Percentiles rank a stretch among this genome's conserved stretches.
Evolutionary conservation across 768 basidiomycete genomes (phyloP).

Genomic region (Naganishia friedmannii): DNA sequence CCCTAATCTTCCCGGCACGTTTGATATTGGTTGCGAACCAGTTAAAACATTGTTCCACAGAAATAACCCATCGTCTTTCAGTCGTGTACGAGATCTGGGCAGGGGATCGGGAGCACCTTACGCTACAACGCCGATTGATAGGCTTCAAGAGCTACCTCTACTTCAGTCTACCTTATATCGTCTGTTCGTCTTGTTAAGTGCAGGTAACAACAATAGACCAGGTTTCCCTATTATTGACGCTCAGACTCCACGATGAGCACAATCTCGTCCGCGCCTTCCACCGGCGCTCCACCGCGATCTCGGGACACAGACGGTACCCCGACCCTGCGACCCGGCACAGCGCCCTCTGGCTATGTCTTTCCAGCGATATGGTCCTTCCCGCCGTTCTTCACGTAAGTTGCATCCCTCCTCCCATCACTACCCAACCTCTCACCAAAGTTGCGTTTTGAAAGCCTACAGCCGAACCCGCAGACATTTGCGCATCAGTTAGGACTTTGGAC

Average conservation of each 20-base stretch:
- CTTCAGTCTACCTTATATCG: no score
- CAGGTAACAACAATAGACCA: no score
- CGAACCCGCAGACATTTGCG: constrained; percentile 51
- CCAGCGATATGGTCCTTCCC: constrained; percentile 54
- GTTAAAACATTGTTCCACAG: no score
- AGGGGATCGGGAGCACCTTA: no score
- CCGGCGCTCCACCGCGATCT: neutral
- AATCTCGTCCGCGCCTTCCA: neutral
- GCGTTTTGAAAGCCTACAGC: constrained; percentile 47
- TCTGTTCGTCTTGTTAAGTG: no score
- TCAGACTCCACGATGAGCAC: neutral
- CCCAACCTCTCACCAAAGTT: neutral
- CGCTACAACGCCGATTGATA: neutral
- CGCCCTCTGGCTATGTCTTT: constrained; percentile 46
- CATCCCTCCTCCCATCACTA: neutral
- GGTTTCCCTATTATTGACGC: no score
- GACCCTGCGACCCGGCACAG: constrained; percentile 35
- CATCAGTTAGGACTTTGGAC: constrained; percentile 53
- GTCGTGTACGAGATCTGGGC: no score
- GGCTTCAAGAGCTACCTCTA: neutral
- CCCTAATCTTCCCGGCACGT: no score
- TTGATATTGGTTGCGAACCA: no score
- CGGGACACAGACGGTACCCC: constrained; percentile 14
- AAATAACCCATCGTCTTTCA: no score
- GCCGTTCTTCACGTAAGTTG: constrained; percentile 54